Percentiles rank a stretch among this genome's conserved stretches.
These are phyloP conservation scores for Mycena pura DNA, from an alignment of 768 basidiomycete genomes.

Conservation along the genomic window DNA sequence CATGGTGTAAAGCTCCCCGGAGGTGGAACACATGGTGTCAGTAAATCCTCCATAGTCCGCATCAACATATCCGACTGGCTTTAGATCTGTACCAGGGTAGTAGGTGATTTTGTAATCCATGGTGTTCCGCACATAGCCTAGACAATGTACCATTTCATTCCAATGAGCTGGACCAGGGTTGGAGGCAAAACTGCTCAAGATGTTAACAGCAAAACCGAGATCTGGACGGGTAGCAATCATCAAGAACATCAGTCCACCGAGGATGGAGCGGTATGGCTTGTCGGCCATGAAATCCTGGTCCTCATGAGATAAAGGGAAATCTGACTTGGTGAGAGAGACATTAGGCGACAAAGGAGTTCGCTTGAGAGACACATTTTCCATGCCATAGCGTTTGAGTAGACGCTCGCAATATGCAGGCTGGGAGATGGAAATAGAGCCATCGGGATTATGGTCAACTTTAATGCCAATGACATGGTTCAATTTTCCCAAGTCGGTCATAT, in stretches of 20 bases:
- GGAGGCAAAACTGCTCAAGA: background rate
- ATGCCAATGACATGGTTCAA: background rate
- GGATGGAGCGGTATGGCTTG: background rate
- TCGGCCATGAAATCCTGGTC: background rate
- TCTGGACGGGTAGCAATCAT: background rate
- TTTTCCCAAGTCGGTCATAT: background rate
- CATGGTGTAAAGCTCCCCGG: slow-evolving; percentile 33
- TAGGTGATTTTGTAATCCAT: background rate
- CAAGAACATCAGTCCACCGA: background rate
- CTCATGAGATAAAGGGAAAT: background rate
- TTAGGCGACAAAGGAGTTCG: background rate
- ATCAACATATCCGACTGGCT: background rate
- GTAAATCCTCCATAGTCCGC: background rate
- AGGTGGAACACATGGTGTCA: background rate
- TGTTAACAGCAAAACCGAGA: background rate
- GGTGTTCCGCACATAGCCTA: background rate
- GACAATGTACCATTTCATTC: background rate
- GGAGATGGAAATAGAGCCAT: background rate
- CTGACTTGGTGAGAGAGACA: background rate
- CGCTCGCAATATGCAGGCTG: background rate
- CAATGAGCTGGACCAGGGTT: background rate
- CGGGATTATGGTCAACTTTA: background rate
- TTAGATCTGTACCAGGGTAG: background rate
- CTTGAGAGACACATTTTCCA: background rate
- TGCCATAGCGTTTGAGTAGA: background rate